A percentile compares a stretch with the other conserved stretches of the same genome.
These are phyloP conservation scores for Komagataella mondaviorum DNA, from an alignment of 805 yeast species.

Conservation along the genomic window DNA sequence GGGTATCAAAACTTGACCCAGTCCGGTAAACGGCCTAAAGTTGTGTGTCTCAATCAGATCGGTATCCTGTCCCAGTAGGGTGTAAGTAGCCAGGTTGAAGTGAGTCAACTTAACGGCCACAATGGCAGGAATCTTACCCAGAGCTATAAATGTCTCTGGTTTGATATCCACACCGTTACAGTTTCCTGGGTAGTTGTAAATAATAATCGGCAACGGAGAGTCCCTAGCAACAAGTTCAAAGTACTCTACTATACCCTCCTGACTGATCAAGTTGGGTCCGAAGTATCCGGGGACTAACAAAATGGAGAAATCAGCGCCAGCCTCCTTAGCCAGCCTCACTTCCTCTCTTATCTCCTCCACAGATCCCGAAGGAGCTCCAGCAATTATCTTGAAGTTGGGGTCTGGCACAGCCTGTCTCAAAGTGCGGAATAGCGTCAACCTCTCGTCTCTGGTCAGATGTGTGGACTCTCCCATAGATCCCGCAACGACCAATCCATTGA, in stretches of 20 bases:
- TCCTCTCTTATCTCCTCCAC: conserved; percentile 30
- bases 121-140: conserved; percentile 30
- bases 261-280: conserved; percentile 26
- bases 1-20: conserved; percentile 37
- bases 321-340: conserved; percentile 18
- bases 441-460: conserved; percentile 32
- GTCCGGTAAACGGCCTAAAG: conserved; percentile 33
- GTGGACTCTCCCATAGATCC: conserved; percentile 47
- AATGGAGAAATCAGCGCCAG: conserved; percentile 25
- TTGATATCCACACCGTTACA: conserved; percentile 24
- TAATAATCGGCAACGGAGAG: conserved; percentile 26
- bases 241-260: conserved; percentile 32
- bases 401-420: conserved; percentile 19
- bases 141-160: conserved; percentile 23
- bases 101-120: conserved; percentile 41
- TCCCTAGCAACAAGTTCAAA: conserved; percentile 27
- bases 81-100: conserved; percentile 33
- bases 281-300: conserved; percentile 35
- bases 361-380: conserved; percentile 34
- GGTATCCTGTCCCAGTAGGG: conserved; percentile 28
- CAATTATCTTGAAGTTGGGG: conserved; percentile 25
- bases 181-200: conserved; percentile 36
- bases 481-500: conserved; percentile 31
- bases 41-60: conserved; percentile 20
- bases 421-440: conserved; percentile 11